These are phyloP conservation scores for Canavalia gladiata DNA, from an alignment of 306 rosid genomes.

Conservation along the genomic window DNA sequence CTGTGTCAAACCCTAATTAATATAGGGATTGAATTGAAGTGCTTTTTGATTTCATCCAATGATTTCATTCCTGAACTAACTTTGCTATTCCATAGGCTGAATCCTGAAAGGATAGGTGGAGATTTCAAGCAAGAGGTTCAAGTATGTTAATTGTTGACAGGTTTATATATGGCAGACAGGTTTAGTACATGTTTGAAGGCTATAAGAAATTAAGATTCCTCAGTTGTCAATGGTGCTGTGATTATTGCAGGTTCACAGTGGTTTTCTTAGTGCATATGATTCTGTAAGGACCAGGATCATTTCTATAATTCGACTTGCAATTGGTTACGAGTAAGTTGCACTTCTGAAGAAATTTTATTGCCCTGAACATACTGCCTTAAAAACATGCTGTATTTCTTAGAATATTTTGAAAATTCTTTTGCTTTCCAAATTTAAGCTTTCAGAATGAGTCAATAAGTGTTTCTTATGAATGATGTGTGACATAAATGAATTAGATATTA, in stretches of 20 bases:
- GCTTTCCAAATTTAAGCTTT: constrained; percentile 32
- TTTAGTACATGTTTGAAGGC: constrained; percentile 36
- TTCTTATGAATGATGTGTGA: constrained; percentile 26
- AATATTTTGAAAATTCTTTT: not conserved
- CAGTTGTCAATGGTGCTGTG: constrained; percentile 41
- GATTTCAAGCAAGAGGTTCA: constrained; percentile 98
- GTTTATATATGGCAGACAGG: constrained; percentile 33
- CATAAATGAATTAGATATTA: not conserved
- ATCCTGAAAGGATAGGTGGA: constrained; percentile 98
- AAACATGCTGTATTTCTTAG: constrained; percentile 27
- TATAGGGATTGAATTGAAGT: constrained; percentile 24
- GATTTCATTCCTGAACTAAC: constrained; percentile 43
- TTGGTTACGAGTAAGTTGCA: constrained; percentile 73
- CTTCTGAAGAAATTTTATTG: constrained; percentile 18
- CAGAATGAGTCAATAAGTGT: constrained; percentile 6
- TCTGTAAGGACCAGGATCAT: constrained; percentile 87
- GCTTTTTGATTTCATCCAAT: constrained; percentile 17
- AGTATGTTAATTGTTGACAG: constrained; percentile 61
- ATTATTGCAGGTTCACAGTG: constrained; percentile 91
- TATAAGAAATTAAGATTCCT: constrained; percentile 27
- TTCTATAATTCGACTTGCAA: constrained; percentile 81
- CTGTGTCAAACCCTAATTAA: constrained; percentile 9
- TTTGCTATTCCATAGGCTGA: constrained; percentile 63
- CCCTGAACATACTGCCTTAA: constrained; percentile 22
- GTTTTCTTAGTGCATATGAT: constrained; percentile 94